Percentiles rank a stretch among this genome's conserved stretches.
Conservation (phyloP, 768 basidiomycete species). For the Pilatotrama ljubarskyi region DNA sequence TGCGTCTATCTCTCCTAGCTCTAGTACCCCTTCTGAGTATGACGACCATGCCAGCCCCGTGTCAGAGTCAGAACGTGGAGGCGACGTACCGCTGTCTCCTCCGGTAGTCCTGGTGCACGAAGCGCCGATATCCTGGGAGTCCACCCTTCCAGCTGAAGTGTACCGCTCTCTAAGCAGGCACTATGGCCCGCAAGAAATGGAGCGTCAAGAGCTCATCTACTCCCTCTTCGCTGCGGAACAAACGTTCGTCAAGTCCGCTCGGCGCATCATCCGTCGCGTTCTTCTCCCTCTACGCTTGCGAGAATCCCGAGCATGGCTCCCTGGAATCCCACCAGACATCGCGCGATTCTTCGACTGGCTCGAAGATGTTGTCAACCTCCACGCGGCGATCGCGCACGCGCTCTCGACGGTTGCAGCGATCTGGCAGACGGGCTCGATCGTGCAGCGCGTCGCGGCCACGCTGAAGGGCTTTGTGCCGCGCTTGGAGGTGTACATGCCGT, state of each 20-base stretch:
- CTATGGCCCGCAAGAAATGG: slow-evolving; percentile 53
- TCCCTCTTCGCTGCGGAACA: slow-evolving; percentile 71
- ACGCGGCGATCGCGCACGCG: slow-evolving; percentile 57
- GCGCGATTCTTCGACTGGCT: slow-evolving; percentile 83
- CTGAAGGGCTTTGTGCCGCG: slow-evolving; percentile 62
- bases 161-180: slow-evolving; percentile 39
- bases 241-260: slow-evolving; percentile 64
- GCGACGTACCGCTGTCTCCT: neutral
- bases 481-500: slow-evolving; percentile 85
- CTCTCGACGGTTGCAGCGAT: slow-evolving; percentile 38
- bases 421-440: slow-evolving; percentile 29
- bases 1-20: slow-evolving; percentile 7
- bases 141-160: slow-evolving; percentile 30
- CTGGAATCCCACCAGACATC: slow-evolving; percentile 72
- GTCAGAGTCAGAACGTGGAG: neutral
- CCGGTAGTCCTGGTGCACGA: slow-evolving; percentile 8
- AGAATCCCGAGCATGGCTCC: slow-evolving; percentile 73
- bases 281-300: slow-evolving; percentile 75
- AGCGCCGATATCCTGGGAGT: slow-evolving; percentile 20
- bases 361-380: slow-evolving; percentile 82
- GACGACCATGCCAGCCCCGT: slow-evolving; percentile 9
- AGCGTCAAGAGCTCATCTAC: slow-evolving; percentile 66
- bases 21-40: slow-evolving; percentile 21
- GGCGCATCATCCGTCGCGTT: slow-evolving; percentile 68
- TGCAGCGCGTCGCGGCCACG: slow-evolving; percentile 56